Percentiles rank a stretch among this genome's conserved stretches.
phyloP scores from a whole-genome alignment of 2,329 filamentous ascomycete genomes.

The Trichoderma sp. region DNA sequence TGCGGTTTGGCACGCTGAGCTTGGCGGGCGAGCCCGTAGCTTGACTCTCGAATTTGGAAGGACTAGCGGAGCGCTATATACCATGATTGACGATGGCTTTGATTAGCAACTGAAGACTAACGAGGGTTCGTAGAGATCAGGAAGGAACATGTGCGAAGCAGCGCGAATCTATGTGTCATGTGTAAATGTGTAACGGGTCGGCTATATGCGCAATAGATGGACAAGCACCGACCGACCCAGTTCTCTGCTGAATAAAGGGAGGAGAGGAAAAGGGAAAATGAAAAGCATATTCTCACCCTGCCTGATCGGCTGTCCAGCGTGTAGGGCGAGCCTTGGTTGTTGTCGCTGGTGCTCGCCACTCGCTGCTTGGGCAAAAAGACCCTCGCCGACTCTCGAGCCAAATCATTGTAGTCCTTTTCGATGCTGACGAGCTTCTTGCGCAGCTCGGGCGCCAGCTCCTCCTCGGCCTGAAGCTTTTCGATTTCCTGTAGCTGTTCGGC shows the following conservation, averaged over 20 bases:
- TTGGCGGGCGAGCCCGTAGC: slow-evolving; percentile 87
- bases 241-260: not conserved
- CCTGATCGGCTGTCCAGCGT: slow-evolving; percentile 54
- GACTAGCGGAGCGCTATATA: slow-evolving; percentile 66
- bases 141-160: not conserved
- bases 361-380: slow-evolving; percentile 86
- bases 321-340: slow-evolving; percentile 52
- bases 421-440: slow-evolving; percentile 81
- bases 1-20: slow-evolving; percentile 80
- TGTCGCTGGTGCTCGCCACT: slow-evolving; percentile 72
- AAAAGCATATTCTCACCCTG: slow-evolving; percentile 46
- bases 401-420: slow-evolving; percentile 93
- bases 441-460: slow-evolving; percentile 79
- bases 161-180: not conserved
- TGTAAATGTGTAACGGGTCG: not conserved
- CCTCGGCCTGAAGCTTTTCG: slow-evolving; percentile 72
- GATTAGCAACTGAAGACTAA: not conserved
- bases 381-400: slow-evolving; percentile 84
- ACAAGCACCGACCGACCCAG: not conserved
- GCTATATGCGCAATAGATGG: not conserved
- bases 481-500: slow-evolving; percentile 82
- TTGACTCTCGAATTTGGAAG: slow-evolving; percentile 80
- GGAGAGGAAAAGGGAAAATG: not conserved
- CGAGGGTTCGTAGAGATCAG: not conserved
- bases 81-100: not conserved